Conservation (phyloP, 768 basidiomycete species). For the Hygrophoropsis aurantiaca region DNA sequence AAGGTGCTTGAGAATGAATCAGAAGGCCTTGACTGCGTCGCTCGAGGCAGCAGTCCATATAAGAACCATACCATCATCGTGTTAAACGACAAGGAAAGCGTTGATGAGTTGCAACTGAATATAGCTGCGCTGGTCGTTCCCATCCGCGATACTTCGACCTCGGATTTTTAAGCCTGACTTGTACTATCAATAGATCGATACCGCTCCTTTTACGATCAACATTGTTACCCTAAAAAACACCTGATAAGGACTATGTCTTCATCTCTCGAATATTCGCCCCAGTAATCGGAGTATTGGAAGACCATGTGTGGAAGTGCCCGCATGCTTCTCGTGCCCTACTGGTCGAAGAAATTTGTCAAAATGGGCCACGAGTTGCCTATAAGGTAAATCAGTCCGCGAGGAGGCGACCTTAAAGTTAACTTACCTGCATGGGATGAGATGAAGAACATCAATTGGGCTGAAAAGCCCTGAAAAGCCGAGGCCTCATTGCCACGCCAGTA, state of each 20-base stretch:
- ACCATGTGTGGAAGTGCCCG: slow-evolving; percentile 59
- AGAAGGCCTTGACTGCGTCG: slow-evolving; percentile 32
- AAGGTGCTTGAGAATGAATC: slow-evolving; percentile 35
- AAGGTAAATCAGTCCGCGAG: slow-evolving; percentile 51
- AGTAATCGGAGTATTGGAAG: slow-evolving; percentile 34
- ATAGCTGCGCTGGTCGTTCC: slow-evolving; percentile 31
- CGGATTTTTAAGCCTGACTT: slow-evolving; percentile 18
- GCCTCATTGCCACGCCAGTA: slow-evolving; percentile 8
- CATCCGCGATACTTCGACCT: neutral
- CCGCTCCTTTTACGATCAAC: slow-evolving; percentile 21
- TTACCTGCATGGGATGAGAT: slow-evolving; percentile 36
- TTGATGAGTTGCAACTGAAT: slow-evolving; percentile 32
- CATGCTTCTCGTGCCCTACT: slow-evolving; percentile 48
- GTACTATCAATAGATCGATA: slow-evolving; percentile 17
- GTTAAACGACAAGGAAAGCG: slow-evolving; percentile 38
- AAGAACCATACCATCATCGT: slow-evolving; percentile 40
- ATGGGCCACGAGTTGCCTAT: slow-evolving; percentile 37
- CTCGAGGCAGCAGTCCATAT: slow-evolving; percentile 33
- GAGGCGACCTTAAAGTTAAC: slow-evolving; percentile 43
- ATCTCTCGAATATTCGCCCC: slow-evolving; percentile 54
- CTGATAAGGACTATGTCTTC: slow-evolving; percentile 36
- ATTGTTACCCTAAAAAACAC: slow-evolving; percentile 39
- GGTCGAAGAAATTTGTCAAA: slow-evolving; percentile 38
- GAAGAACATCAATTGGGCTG: slow-evolving; percentile 24
- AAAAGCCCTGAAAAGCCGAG: slow-evolving; percentile 42